These are phyloP conservation scores for Heterobasidion occidentale DNA, from an alignment of 1,284 basidiomycete species.

Conservation along the genomic window DNA sequence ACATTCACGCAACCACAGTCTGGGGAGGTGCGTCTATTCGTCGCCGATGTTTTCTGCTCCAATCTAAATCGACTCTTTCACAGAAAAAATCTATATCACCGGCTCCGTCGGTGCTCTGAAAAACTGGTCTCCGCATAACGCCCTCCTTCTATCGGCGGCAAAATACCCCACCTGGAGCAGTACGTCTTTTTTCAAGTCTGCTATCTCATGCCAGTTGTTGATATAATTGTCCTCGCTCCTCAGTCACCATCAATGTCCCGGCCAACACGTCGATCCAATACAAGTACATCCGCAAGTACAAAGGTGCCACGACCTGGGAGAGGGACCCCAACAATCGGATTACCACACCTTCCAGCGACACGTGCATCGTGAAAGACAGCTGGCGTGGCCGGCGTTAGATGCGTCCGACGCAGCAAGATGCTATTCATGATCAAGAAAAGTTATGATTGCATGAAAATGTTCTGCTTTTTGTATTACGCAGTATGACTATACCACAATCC, in stretches of 20 bases:
- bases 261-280: slow-evolving; percentile 47
- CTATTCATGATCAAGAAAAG: too few species aligned
- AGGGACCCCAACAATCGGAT: slow-evolving; percentile 21
- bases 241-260: slow-evolving; percentile 55
- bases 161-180: slow-evolving; percentile 65
- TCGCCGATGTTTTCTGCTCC: neutral
- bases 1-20: slow-evolving; percentile 6
- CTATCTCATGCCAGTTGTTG: slow-evolving; percentile 12
- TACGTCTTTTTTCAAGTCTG: neutral
- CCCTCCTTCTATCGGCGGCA: slow-evolving; percentile 45
- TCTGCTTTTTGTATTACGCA: too few species aligned
- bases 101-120: slow-evolving; percentile 52
- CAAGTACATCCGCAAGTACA: slow-evolving; percentile 25
- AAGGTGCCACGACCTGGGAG: slow-evolving; percentile 33
- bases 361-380: slow-evolving; percentile 21
- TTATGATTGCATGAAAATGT: too few species aligned
- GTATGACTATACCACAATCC: too few species aligned
- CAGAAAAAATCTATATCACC: slow-evolving; percentile 67
- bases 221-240: neutral
- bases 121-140: slow-evolving; percentile 57
- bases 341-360: slow-evolving; percentile 27
- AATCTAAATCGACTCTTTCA: neutral
- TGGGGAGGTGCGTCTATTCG: slow-evolving; percentile 36
- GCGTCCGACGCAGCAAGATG: neutral
- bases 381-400: slow-evolving; percentile 21